phyloP scores from a whole-genome alignment of 2,329 filamentous ascomycete genomes.

The Xenoacremonium recifei region DNA sequence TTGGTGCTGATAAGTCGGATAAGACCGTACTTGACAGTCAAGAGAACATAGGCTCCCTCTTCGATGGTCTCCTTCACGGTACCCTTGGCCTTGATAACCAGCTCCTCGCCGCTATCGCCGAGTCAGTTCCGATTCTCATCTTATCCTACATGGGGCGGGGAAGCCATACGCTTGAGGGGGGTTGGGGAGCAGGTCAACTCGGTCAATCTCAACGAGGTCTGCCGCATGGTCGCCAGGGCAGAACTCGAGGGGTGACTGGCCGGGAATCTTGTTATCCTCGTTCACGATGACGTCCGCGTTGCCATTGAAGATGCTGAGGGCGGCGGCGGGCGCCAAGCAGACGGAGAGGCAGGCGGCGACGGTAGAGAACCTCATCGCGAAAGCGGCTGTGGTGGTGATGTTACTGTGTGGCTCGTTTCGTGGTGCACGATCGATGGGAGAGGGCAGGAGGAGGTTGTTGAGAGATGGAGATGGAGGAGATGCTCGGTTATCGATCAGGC shows the following conservation, averaged over 20 bases:
- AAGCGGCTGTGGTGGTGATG: neutral
- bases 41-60: constrained; percentile 74
- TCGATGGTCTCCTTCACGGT: constrained; percentile 70
- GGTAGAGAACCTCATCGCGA: constrained; percentile 36
- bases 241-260: constrained; percentile 80
- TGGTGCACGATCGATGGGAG: neutral
- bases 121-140: constrained; percentile 22
- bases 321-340: constrained; percentile 44
- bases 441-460: constrained; percentile 5
- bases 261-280: constrained; percentile 66
- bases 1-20: constrained; percentile 83
- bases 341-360: constrained; percentile 46
- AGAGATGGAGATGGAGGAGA: constrained; percentile 5
- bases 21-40: constrained; percentile 91
- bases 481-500: constrained; percentile 20
- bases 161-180: constrained; percentile 77
- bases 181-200: constrained; percentile 80
- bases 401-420: neutral
- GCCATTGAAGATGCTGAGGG: constrained; percentile 40
- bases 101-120: constrained; percentile 64
- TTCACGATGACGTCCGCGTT: constrained; percentile 40
- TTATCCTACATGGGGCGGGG: constrained; percentile 10
- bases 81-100: constrained; percentile 77
- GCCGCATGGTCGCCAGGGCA: constrained; percentile 65
- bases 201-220: constrained; percentile 73